phyloP scores from a whole-genome alignment of 495 filamentous ascomycete species.

The Penicillium waksmanii region DNA sequence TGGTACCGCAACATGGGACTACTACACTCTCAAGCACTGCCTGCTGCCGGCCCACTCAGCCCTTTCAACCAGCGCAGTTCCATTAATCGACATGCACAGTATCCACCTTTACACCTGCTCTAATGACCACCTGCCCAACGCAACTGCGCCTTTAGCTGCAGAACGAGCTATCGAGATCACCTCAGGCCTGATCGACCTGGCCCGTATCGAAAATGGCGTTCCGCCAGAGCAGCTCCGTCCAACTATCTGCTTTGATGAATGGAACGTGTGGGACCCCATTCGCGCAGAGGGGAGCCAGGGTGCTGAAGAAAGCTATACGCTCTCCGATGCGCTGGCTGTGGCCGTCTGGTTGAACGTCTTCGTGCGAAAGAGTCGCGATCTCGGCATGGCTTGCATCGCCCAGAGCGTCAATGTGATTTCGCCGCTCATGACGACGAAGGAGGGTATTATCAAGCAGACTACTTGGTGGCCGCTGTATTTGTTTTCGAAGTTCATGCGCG shows the following conservation, averaged over 20 bases:
- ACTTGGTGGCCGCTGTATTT: slow-evolving; percentile 79
- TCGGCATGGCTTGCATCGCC: slow-evolving; percentile 83
- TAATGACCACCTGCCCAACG: slow-evolving; percentile 58
- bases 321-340: slow-evolving; percentile 76
- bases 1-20: slow-evolving; percentile 71
- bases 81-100: slow-evolving; percentile 70
- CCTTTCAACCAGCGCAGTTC: slow-evolving; percentile 52
- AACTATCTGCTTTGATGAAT: slow-evolving; percentile 83
- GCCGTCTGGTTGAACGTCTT: slow-evolving; percentile 78
- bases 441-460: slow-evolving; percentile 69
- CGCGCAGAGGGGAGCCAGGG: slow-evolving; percentile 70
- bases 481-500: slow-evolving; percentile 76
- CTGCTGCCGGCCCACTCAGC: slow-evolving; percentile 43
- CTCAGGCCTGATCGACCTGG: slow-evolving; percentile 70
- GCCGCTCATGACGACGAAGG: slow-evolving; percentile 69
- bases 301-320: slow-evolving; percentile 72
- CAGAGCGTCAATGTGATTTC: slow-evolving; percentile 80
- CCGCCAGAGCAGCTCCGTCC: slow-evolving; percentile 57
- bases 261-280: slow-evolving; percentile 82
- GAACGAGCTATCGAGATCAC: slow-evolving; percentile 77
- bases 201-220: slow-evolving; percentile 68
- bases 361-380: slow-evolving; percentile 68
- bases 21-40: slow-evolving; percentile 70
- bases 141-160: slow-evolving; percentile 67
- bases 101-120: slow-evolving; percentile 73